A percentile compares a stretch with the other conserved stretches of the same genome.
Evolutionary conservation across 2,329 filamentous ascomycete species (phyloP).

Genomic region (Westerdykella ornata): DNA sequence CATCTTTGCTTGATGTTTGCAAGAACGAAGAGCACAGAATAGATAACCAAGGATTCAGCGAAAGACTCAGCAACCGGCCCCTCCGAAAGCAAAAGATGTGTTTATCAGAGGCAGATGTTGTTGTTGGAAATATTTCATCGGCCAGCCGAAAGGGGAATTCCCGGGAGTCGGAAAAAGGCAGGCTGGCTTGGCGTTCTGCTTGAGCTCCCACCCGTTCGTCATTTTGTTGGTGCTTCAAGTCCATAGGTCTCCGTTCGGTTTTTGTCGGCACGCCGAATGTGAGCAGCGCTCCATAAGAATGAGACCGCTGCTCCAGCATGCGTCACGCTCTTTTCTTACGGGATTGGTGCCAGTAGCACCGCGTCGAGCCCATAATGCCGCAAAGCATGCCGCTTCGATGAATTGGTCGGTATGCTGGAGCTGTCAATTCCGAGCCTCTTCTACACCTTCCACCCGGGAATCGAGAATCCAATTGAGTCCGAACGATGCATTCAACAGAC

Average conservation of each 20-base stretch:
- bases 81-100: background rate
- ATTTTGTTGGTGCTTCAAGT: background rate
- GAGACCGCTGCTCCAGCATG: slow-evolving; percentile 39
- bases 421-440: slow-evolving; percentile 26
- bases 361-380: background rate
- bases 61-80: background rate
- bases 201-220: slow-evolving; percentile 6
- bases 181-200: slow-evolving; percentile 20
- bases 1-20: slow-evolving; percentile 18
- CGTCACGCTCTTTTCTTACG: slow-evolving; percentile 28
- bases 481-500: background rate
- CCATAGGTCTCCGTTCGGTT: slow-evolving; percentile 1
- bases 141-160: slow-evolving; percentile 16
- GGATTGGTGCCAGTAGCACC: background rate
- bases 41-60: slow-evolving; percentile 1
- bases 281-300: slow-evolving; percentile 26
- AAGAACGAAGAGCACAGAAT: background rate
- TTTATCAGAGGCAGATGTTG: slow-evolving; percentile 2
- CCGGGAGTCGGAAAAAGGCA: slow-evolving; percentile 10
- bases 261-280: slow-evolving; percentile 15
- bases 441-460: slow-evolving; percentile 8
- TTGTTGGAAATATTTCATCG: slow-evolving; percentile 10
- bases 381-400: slow-evolving; percentile 1
- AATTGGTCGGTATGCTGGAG: slow-evolving; percentile 22
- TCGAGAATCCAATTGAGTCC: slow-evolving; percentile 5